phyloP scores from a whole-genome alignment of 31 red algal species.

The Porphyra umbilicalis region DNA sequence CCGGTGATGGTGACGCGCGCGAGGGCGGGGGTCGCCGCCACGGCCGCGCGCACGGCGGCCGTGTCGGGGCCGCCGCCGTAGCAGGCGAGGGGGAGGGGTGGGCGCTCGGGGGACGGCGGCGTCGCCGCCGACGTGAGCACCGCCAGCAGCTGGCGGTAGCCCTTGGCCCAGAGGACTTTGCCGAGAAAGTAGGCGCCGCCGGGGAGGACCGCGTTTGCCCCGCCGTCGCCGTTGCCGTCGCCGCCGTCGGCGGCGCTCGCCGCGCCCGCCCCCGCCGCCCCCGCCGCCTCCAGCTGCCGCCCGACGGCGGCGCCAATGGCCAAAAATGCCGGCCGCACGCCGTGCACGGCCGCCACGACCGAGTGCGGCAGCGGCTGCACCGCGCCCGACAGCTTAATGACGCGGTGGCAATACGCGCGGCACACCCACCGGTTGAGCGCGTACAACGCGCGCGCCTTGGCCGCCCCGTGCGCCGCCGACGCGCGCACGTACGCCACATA shows the following conservation, averaged over 20 bases:
- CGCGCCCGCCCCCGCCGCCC: not conserved
- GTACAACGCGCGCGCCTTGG: constrained; percentile 3
- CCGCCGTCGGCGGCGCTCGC: not conserved
- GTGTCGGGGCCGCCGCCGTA: constrained; percentile 5
- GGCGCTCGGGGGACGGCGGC: not conserved
- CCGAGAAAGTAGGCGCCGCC: constrained; percentile 6
- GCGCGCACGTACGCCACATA: constrained; percentile 9
- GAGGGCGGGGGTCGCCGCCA: not conserved
- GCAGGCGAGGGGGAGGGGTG: not conserved
- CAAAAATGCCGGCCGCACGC: not conserved
- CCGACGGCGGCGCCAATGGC: not conserved
- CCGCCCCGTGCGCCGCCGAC: not conserved
- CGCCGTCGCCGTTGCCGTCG: not conserved
- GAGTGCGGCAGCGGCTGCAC: constrained; percentile 3
- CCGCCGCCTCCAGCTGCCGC: not conserved
- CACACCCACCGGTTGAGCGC: constrained; percentile 4
- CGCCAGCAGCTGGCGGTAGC: constrained; percentile 6
- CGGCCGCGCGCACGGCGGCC: not conserved
- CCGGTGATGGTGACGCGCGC: not conserved
- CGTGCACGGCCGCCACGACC: not conserved
- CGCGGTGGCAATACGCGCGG: not conserved
- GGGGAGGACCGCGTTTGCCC: not conserved
- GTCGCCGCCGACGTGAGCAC: not conserved
- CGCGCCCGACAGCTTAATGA: constrained; percentile 8
- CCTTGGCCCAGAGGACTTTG: constrained; percentile 12